Evolutionary conservation across 108 stramenopile species (phyloP), one percentile per base, ranked within the genome.

Genomic region (Nitzschia sp.): DNA sequence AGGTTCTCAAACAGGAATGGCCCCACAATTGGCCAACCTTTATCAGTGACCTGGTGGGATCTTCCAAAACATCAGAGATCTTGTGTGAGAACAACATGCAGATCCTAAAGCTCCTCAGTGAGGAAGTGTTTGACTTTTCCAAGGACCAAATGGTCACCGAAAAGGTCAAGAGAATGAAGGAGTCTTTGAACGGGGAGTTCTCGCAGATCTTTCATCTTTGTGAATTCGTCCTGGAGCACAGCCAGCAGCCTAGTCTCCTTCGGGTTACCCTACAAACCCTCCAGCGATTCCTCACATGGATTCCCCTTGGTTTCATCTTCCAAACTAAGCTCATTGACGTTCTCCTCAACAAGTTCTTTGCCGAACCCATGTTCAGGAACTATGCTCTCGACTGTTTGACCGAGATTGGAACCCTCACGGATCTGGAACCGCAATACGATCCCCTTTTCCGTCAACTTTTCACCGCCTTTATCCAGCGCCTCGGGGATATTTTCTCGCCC

Each of bases 11-110:
- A 84, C 97, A 98, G 61, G 99, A 99, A 80, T 99, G 99, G 99
- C 99, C 99, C 14, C 97, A 99, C 89, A 98, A 98, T 76, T 99
- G 99, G 99, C 96, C 97, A 20, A 70, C 84, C 72, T 99, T 99
- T 78, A 98, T 99, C 74, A 66, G 83, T 40, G 98, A 99, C 73
- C 90, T 99, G 10, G 95, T 97, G 1, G 97, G 90, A 10, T 79
- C 81, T 34, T 91, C 89, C 63, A 91, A 94, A 63, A 94, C 90
- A 11, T 82, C 80, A 10, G 97, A 97, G 73, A 65, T 94, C 6
- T 79, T 99, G 8, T 99, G 98, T 73, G 99, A 98, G 87, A 99
- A 99, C 87, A 99, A 99, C 81, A 98, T 99, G 97, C 93, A 93
- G 63, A 98, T 99, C 51, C 82, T 99, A 34, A 96, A 96, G 75